Conservation (phyloP, 2,329 filamentous ascomycete genomes). For the Proliferodiscus dingleyae region DNA sequence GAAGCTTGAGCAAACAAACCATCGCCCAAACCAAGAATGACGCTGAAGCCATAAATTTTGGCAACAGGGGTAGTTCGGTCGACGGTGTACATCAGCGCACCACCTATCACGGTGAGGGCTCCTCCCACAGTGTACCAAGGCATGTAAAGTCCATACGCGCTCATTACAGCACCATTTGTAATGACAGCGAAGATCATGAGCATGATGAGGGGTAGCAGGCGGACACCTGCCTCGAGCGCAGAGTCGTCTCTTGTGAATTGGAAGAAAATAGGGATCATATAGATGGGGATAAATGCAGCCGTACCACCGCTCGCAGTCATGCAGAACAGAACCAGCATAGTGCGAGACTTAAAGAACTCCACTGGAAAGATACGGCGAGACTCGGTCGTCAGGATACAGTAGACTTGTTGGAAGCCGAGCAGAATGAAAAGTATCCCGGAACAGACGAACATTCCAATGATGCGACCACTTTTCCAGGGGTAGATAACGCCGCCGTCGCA, state of each 20-base stretch:
- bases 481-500: conserved; percentile 32
- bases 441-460: conserved; percentile 37
- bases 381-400: conserved; percentile 24
- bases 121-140: conserved; percentile 36
- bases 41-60: conserved; percentile 32
- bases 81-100: conserved; percentile 30
- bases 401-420: conserved; percentile 24
- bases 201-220: conserved; percentile 35
- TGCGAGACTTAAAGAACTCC: conserved; percentile 33
- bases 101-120: conserved; percentile 33
- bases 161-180: conserved; percentile 31
- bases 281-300: conserved; percentile 24
- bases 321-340: conserved; percentile 34
- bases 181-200: conserved; percentile 34
- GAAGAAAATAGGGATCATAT: conserved; percentile 45
- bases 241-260: conserved; percentile 45
- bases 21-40: conserved; percentile 38
- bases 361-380: conserved; percentile 27
- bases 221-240: conserved; percentile 40
- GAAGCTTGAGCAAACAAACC: conserved; percentile 35
- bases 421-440: conserved; percentile 35
- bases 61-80: conserved; percentile 22
- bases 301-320: conserved; percentile 30
- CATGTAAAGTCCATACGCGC: conserved; percentile 35
- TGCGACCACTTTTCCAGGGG: conserved; percentile 26